These are phyloP conservation scores for Suillus plorans DNA, from an alignment of 768 basidiomycete genomes.

Conservation along the genomic window DNA sequence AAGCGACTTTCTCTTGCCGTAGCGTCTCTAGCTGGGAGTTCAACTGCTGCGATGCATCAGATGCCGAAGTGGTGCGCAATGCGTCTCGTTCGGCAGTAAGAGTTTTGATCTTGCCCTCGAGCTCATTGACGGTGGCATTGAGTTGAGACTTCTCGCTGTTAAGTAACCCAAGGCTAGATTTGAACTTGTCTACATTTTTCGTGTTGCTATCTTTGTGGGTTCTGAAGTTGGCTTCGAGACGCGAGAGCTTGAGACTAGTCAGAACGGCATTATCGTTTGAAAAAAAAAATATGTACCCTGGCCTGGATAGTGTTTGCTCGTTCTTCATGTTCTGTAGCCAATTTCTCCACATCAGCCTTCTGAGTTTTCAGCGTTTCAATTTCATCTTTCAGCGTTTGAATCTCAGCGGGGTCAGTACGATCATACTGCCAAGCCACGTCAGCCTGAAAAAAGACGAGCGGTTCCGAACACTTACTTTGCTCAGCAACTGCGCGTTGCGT, in stretches of 20 bases:
- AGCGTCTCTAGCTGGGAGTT: conserved; percentile 35
- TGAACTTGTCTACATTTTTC: conserved; percentile 18
- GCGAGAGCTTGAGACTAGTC: conserved; percentile 33
- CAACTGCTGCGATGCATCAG: conserved; percentile 30
- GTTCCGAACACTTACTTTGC: conserved; percentile 55
- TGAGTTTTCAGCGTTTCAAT: conserved; percentile 52
- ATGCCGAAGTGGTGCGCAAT: conserved; percentile 19
- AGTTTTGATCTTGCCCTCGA: conserved; percentile 29
- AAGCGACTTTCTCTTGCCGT: conserved; percentile 35
- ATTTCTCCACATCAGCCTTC: conserved; percentile 35
- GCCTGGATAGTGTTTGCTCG: conserved; percentile 27
- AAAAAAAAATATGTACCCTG: conserved; percentile 23
- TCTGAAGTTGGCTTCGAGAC: conserved; percentile 44
- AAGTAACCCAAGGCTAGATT: conserved; percentile 21
- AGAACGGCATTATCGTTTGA: background rate
- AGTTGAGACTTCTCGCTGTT: conserved; percentile 30
- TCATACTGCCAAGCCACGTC: conserved; percentile 57
- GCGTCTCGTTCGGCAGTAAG: conserved; percentile 30
- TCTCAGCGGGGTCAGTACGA: conserved; percentile 83
- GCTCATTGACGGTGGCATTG: conserved; percentile 24
- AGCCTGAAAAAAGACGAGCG: background rate
- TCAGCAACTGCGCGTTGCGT: conserved; percentile 75
- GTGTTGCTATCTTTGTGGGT: conserved; percentile 29
- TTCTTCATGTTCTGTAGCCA: conserved; percentile 29
- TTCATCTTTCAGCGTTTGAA: conserved; percentile 77